phyloP scores from a whole-genome alignment of 345 rosid species.

The Linum tenue region DNA sequence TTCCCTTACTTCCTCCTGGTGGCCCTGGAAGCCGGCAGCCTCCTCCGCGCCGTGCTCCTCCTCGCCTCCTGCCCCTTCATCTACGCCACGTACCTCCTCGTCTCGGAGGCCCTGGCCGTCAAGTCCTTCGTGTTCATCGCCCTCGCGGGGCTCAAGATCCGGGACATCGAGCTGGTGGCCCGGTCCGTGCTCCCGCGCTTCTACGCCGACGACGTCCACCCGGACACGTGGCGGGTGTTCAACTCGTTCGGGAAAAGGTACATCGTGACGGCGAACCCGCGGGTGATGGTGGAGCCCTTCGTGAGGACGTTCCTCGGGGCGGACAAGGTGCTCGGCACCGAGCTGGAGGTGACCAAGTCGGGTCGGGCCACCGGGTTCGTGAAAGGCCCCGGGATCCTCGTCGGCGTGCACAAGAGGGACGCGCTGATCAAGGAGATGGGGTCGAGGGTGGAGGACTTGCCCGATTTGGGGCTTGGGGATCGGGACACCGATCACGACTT shows the following conservation, averaged over 20 bases:
- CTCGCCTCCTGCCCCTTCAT: constrained; percentile 64
- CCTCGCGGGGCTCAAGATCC: constrained; percentile 50
- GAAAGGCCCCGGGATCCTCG: constrained; percentile 57
- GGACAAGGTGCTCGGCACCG: constrained; percentile 79
- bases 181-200: constrained; percentile 75
- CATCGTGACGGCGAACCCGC: constrained; percentile 68
- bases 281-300: constrained; percentile 84
- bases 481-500: constrained; percentile 63
- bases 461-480: constrained; percentile 81
- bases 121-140: constrained; percentile 57
- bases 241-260: constrained; percentile 67
- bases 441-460: constrained; percentile 24
- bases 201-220: constrained; percentile 83
- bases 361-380: constrained; percentile 80
- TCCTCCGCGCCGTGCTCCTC: constrained; percentile 50
- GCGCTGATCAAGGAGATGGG: constrained; percentile 60
- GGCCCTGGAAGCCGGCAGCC: constrained; percentile 87
- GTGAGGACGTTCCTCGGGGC: constrained; percentile 58
- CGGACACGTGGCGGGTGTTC: constrained; percentile 72
- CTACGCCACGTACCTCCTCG: constrained; percentile 42
- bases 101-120: constrained; percentile 67
- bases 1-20: constrained; percentile 82
- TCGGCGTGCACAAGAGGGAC: constrained; percentile 48
- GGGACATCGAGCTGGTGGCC: constrained; percentile 67
- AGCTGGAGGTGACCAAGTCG: constrained; percentile 52